Evolutionary conservation across 306 rosid species (phyloP), one percentile per base, ranked within the genome.

Genomic region (Vicia sativa): DNA sequence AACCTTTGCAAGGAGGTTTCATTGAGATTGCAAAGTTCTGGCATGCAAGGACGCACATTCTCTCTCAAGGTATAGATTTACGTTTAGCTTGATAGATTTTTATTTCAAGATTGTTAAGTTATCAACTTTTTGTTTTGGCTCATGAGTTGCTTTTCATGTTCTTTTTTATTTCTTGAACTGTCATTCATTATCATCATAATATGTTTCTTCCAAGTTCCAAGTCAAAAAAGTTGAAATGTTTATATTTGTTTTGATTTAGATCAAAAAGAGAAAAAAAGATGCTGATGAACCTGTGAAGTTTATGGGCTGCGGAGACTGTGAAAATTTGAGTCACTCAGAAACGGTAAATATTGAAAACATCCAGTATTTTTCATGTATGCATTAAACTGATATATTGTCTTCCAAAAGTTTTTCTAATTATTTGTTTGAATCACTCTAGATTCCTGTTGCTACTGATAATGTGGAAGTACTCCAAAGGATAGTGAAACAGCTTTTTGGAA

Each of bases 271-370:
- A 67, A 87, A 85, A 76, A 88, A 87, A 77, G 77, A 83, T 77
- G 98, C 96, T 11, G 84, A 62, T 63, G 96, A 90, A 85, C 96
- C 98, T 57, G 75, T 69, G 5, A 92, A 92, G 86, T 92, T 81
- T 80, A 86, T 92, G 98, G 98, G 98, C 38, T 82, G 87, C 71
- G 98, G 98, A 74, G 96, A 90, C 68, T 92, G 96, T 78, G 96
- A 92, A 82, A 92, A 92, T 82, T 76, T 90, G 82, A 92, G 96
- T 84, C 98, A 87, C 79, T 92, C 98, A 4, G 26, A 81, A 8
- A 87, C 89, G 91, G 96, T 92, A 81, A 54, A 43, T 70, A 65
- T 62, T 48, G 72, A 73, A 73, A 48, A 61, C 62, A 65, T 74
- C 49, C 67, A 14, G 38, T 6, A 14, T 23, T 48, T 46, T 70